These are phyloP conservation scores for Microsporum canis DNA, from an alignment of 2,329 filamentous ascomycete genomes.

Conservation along the genomic window DNA sequence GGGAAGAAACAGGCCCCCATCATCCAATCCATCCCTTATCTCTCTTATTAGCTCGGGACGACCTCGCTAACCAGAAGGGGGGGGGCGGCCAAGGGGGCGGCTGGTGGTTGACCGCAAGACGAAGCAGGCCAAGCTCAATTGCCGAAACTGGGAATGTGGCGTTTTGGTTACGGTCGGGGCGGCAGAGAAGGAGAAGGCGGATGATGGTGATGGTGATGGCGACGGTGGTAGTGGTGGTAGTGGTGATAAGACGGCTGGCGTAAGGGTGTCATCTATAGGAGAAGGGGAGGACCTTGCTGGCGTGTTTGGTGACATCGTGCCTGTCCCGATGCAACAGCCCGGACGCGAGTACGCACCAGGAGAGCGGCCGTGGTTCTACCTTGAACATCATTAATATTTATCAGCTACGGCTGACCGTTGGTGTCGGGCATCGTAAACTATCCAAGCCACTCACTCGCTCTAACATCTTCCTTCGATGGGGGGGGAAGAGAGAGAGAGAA, in stretches of 20 bases:
- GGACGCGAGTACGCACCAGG: conserved; percentile 15
- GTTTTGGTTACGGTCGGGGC: conserved; percentile 52
- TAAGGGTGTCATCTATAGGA: too few relatives aligned
- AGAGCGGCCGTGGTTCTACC: conserved; percentile 21
- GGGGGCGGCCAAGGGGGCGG: conserved; percentile 52
- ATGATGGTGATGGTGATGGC: neutral
- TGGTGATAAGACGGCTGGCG: too few relatives aligned
- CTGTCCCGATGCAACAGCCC: conserved; percentile 37
- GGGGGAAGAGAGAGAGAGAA: too few relatives aligned
- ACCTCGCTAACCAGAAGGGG: conserved; percentile 1
- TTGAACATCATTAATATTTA: conserved; percentile 5
- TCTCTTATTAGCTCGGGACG: neutral
- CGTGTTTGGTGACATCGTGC: conserved; percentile 31
- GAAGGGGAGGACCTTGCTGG: conserved; percentile 10
- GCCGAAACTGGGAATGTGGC: conserved; percentile 93
- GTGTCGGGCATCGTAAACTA: too few relatives aligned
- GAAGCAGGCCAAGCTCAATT: conserved; percentile 62
- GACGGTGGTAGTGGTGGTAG: neutral
- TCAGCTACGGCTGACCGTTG: too few relatives aligned
- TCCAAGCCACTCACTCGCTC: too few relatives aligned
- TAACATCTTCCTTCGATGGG: too few relatives aligned
- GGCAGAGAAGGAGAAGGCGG: conserved; percentile 26
- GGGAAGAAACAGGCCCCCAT: conserved; percentile 12
- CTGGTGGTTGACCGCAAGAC: conserved; percentile 58
- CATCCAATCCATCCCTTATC: neutral